Evolutionary conservation across 495 filamentous ascomycete species (phyloP), one percentile per base, ranked within the genome.

Genomic region (Xylaria bambusicola): DNA sequence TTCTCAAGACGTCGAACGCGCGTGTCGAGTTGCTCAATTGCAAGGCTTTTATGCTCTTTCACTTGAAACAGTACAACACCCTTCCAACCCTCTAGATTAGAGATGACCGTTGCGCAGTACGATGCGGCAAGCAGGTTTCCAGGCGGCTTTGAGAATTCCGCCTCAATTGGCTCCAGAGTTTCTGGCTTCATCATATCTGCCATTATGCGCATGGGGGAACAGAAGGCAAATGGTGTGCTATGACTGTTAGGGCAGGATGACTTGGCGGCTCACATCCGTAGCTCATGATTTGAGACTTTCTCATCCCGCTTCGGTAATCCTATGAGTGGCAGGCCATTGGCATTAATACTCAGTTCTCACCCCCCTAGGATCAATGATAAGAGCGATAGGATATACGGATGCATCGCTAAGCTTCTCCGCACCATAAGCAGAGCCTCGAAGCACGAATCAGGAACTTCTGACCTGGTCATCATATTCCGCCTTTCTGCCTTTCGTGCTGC

Each of bases 81-180:
- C 35, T 17, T 47, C 50, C 46, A 52, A 7, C 66, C 63, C 52
- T 66, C 66, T n/a, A 69, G 9, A 21, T 66, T 66, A 48, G 60
- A 31, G 54, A 62, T 54, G 51, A 52, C 51, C 17, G 42, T 55
- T 6, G 44, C 44, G 24, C 58, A 61, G 58, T 61, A 61, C 7
- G 44, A 40, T 26, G 48, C 21, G 3, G 58, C 50, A 20, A 23
- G 41, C 41, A 2, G 21, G 27, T 24, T 46, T 12, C 5, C 4
- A 26, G 17, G 4, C 6, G 23, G 13, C 23, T 49, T 49, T 29
- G 45, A 40, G 35, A n/a, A 6, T 12, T 58, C 56, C 44, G 26
- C 36, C 6, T 58, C 46, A 15, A 51, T 21, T 17, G 35, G 13
- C 13, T 51, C 31, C 15, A 38, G 29, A 29, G 51, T 51, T 23